Percentiles rank a stretch among this genome's conserved stretches.
Evolutionary conservation across 257 asterid genomes (phyloP).

Genomic region (Craterostigma plantagineum): DNA sequence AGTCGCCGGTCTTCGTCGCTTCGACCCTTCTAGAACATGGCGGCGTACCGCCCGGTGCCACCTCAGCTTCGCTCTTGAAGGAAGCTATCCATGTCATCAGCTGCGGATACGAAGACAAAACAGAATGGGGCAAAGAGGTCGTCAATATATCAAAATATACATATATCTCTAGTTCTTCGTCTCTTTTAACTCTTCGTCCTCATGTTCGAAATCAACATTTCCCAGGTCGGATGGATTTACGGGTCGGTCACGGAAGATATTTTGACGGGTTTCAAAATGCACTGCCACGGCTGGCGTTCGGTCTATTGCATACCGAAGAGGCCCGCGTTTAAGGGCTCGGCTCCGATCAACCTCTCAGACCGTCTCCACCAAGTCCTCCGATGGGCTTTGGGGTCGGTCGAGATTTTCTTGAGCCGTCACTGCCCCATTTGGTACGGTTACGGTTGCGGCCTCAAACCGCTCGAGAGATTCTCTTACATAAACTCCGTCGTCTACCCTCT

Average conservation of each 20-base stretch:
- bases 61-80: slow-evolving; percentile 46
- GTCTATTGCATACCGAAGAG: slow-evolving; percentile 34
- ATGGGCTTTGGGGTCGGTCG: slow-evolving; percentile 36
- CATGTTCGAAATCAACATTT: background rate
- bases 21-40: slow-evolving; percentile 47
- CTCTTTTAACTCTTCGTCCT: background rate
- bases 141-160: background rate
- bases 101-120: slow-evolving; percentile 57
- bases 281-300: slow-evolving; percentile 36
- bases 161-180: background rate
- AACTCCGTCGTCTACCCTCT: slow-evolving; percentile 29
- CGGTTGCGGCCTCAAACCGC: slow-evolving; percentile 36
- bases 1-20: slow-evolving; percentile 44
- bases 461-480: slow-evolving; percentile 29
- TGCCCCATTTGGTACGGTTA: slow-evolving; percentile 37
- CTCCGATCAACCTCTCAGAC: slow-evolving; percentile 30
- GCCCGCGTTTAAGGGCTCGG: slow-evolving; percentile 34
- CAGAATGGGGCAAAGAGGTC: slow-evolving; percentile 82
- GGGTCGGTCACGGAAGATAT: slow-evolving; percentile 37
- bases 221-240: slow-evolving; percentile 38
- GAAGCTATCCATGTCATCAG: slow-evolving; percentile 56
- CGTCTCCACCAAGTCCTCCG: slow-evolving; percentile 31
- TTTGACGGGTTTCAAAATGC: slow-evolving; percentile 35
- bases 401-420: slow-evolving; percentile 29
- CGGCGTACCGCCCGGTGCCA: slow-evolving; percentile 37